phyloP scores from a whole-genome alignment of 2,329 filamentous ascomycete genomes.

The Falciphora oryzae region DNA sequence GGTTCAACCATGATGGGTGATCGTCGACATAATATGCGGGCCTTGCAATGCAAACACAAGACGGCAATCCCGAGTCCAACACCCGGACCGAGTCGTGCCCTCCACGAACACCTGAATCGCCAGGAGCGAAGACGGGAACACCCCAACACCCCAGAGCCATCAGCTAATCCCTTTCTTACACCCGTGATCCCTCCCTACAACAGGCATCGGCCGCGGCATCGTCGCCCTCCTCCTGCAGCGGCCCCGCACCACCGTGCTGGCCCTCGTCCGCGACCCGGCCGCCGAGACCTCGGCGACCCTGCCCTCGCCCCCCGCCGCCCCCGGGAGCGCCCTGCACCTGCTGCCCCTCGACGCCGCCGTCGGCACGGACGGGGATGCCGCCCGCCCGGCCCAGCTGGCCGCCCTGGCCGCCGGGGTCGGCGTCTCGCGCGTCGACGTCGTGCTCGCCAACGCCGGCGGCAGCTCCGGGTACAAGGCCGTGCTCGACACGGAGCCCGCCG shows the following conservation, averaged over 20 bases:
- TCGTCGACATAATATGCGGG: too few relatives aligned
- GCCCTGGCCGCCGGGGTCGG: constrained; percentile 11
- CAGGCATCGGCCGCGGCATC: constrained; percentile 16
- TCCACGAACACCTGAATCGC: too few relatives aligned
- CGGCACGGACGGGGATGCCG: constrained; percentile 13
- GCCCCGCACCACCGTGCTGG: constrained; percentile 21
- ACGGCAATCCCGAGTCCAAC: too few relatives aligned
- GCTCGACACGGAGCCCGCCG: constrained; percentile 15
- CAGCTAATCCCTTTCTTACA: too few relatives aligned
- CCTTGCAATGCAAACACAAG: too few relatives aligned
- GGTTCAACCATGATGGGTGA: too few relatives aligned
- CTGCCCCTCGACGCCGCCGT: constrained; percentile 18
- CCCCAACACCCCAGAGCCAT: too few relatives aligned
- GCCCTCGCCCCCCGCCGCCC: constrained; percentile 61
- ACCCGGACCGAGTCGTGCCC: too few relatives aligned
- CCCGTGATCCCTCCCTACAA: background rate
- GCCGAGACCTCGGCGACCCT: constrained; percentile 51
- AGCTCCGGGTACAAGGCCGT: constrained; percentile 17
- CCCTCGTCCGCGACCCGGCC: constrained; percentile 19
- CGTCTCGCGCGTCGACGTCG: constrained; percentile 19
- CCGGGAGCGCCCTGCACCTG: constrained; percentile 15
- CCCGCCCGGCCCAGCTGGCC: background rate
- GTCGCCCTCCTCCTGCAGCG: constrained; percentile 18
- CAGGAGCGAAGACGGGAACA: too few relatives aligned
- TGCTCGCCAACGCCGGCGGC: constrained; percentile 24